Conservation (phyloP, 73 alveolate genomes). For the Paramecium tetraurelia region DNA sequence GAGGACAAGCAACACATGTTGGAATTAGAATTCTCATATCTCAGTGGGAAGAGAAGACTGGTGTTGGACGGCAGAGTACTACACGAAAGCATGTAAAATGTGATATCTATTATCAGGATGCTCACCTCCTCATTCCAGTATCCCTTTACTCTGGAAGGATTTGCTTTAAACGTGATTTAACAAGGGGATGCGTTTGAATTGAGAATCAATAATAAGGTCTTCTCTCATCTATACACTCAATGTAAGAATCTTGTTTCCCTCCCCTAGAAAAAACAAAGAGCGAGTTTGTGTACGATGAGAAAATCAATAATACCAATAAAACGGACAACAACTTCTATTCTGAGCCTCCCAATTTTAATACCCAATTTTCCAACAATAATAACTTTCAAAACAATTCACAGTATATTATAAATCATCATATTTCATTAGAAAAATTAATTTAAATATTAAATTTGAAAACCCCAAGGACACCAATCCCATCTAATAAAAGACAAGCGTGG, state of each 20-base stretch:
- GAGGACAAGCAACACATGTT: slow-evolving; percentile 29
- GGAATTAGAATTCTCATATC: slow-evolving; percentile 40
- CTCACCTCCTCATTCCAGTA: slow-evolving; percentile 42
- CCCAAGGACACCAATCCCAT: background rate
- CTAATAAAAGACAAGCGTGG: background rate
- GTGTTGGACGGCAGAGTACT: slow-evolving; percentile 20
- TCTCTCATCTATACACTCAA: slow-evolving; percentile 15
- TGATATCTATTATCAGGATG: background rate
- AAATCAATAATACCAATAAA: background rate
- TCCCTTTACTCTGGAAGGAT: slow-evolving; percentile 50
- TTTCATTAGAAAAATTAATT: background rate
- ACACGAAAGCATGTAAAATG: slow-evolving; percentile 46
- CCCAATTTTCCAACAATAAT: background rate
- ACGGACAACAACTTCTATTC: slow-evolving; percentile 26
- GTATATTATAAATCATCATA: background rate
- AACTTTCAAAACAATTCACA: background rate
- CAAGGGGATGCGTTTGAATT: slow-evolving; percentile 51
- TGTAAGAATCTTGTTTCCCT: background rate
- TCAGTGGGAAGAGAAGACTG: slow-evolving; percentile 28
- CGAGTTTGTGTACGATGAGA: slow-evolving; percentile 48
- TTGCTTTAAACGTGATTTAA: slow-evolving; percentile 31
- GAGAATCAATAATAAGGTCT: slow-evolving; percentile 48
- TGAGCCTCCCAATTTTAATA: slow-evolving; percentile 12
- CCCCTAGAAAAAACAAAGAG: slow-evolving; percentile 21
- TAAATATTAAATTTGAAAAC: background rate